Evolutionary conservation across 1,139 yeast genomes (phyloP).

Genomic region (Lodderomyces orthopsilosis): DNA sequence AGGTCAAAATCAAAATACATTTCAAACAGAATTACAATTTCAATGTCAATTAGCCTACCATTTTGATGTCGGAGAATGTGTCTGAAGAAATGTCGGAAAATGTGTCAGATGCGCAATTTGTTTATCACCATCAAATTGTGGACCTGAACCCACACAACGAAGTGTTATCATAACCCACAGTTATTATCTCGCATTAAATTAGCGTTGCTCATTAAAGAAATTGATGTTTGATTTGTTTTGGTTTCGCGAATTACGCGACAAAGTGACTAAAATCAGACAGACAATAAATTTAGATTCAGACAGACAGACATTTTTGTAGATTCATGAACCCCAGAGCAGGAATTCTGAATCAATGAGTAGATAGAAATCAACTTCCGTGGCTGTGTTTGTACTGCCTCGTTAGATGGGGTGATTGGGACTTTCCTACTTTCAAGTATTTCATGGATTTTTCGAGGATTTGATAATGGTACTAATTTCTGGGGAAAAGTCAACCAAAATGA

Average conservation of each 20-base stretch:
- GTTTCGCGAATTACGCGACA: neutral
- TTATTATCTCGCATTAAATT: neutral
- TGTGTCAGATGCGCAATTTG: conserved; percentile 1
- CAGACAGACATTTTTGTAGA: neutral
- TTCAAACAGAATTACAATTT: neutral
- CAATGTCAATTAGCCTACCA: neutral
- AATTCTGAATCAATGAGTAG: too few species aligned
- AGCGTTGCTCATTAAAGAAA: neutral
- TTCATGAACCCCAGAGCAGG: too few species aligned
- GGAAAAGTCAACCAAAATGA: too few species aligned
- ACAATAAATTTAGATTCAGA: neutral
- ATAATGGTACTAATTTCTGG: too few species aligned
- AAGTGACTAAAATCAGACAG: neutral
- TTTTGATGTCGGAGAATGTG: conserved; percentile 1
- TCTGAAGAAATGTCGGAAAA: neutral
- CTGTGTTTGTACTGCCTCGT: too few species aligned
- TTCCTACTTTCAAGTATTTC: too few species aligned
- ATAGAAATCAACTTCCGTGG: too few species aligned
- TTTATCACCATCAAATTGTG: neutral
- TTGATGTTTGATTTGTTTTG: neutral
- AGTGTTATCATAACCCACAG: neutral
- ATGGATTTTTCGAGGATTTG: too few species aligned
- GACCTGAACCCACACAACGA: neutral
- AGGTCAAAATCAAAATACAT: neutral
- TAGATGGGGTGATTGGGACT: too few species aligned